phyloP scores from a whole-genome alignment of 495 filamentous ascomycete species.

The Friedmanniomyces endolithicus region DNA sequence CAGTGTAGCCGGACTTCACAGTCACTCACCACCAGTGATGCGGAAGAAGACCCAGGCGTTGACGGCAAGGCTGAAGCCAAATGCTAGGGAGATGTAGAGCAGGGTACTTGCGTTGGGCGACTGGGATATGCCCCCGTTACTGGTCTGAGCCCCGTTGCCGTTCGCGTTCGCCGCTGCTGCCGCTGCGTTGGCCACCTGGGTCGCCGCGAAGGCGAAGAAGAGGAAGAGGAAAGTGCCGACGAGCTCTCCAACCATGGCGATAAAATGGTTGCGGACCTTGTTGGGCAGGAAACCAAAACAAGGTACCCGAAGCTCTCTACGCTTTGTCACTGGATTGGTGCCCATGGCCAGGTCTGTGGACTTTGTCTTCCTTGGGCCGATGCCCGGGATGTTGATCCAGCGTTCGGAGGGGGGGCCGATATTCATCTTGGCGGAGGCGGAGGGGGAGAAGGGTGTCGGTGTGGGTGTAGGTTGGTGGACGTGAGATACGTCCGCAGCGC shows the following conservation, averaged over 20 bases:
- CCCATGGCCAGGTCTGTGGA: not conserved
- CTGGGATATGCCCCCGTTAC: constrained; percentile 4
- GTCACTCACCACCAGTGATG: constrained; percentile 21
- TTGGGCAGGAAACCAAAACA: constrained; percentile 20
- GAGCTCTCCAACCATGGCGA: constrained; percentile 26
- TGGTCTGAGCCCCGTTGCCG: not conserved
- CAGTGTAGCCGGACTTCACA: not conserved
- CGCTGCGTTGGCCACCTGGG: constrained; percentile 25
- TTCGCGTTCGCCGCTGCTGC: not conserved
- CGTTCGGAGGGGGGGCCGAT: constrained; percentile 13
- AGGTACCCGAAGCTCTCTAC: constrained; percentile 10
- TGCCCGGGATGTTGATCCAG: constrained; percentile 19
- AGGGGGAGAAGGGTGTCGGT: not conserved
- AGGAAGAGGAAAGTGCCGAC: constrained; percentile 25
- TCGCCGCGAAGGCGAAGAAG: constrained; percentile 25
- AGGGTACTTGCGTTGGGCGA: constrained; percentile 19
- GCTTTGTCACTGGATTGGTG: not conserved
- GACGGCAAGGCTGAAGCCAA: constrained; percentile 25
- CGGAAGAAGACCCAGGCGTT: constrained; percentile 28
- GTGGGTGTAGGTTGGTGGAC: not conserved
- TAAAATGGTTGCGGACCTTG: constrained; percentile 23
- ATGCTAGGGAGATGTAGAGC: constrained; percentile 21
- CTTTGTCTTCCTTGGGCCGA: not conserved
- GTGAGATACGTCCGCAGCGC: not conserved
- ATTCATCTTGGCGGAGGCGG: constrained; percentile 6